Percentiles rank a stretch among this genome's conserved stretches.
Conservation (phyloP, 2,329 filamentous ascomycete genomes). For the Alternaria rosae region DNA sequence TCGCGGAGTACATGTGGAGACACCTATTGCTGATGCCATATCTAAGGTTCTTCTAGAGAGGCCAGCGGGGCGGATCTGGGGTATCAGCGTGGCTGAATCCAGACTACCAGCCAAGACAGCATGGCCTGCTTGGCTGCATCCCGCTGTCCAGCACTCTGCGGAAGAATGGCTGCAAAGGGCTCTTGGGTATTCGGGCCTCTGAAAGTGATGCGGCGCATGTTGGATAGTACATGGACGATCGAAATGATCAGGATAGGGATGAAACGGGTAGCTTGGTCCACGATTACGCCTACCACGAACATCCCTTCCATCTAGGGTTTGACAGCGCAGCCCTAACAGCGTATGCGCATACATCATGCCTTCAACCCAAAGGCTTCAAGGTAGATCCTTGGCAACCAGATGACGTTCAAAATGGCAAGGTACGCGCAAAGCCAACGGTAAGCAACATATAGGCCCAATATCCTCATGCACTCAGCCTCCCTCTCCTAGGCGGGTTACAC, state of each 20-base stretch:
- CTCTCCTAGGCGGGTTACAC: conserved; percentile 22
- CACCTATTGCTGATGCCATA: conserved; percentile 5
- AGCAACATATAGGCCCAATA: conserved; percentile 6
- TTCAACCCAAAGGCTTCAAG: conserved; percentile 9
- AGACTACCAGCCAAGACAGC: conserved; percentile 42
- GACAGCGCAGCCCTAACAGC: conserved; percentile 6
- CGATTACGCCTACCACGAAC: conserved; percentile 8
- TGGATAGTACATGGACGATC: neutral
- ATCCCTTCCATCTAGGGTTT: conserved; percentile 4
- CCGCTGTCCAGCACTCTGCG: conserved; percentile 15
- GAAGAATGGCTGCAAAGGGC: conserved; percentile 4
- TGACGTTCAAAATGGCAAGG: conserved; percentile 1
- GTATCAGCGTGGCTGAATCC: conserved; percentile 44
- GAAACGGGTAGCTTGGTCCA: conserved; percentile 9
- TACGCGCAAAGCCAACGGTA: conserved; percentile 6
- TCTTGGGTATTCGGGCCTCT: neutral
- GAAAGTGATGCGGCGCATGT: neutral
- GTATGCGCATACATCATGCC: conserved; percentile 1
- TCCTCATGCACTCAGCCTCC: conserved; percentile 19
- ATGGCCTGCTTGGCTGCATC: conserved; percentile 37
- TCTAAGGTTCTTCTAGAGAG: conserved; percentile 1
- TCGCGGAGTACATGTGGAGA: conserved; percentile 1
- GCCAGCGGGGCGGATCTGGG: conserved; percentile 24
- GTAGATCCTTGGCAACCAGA: conserved; percentile 6
- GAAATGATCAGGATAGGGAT: conserved; percentile 1